Base-by-base conservation (phyloP, 192 early-diverging fungal genomes). In the Gaertneriomyces semiglobifer region DNA sequence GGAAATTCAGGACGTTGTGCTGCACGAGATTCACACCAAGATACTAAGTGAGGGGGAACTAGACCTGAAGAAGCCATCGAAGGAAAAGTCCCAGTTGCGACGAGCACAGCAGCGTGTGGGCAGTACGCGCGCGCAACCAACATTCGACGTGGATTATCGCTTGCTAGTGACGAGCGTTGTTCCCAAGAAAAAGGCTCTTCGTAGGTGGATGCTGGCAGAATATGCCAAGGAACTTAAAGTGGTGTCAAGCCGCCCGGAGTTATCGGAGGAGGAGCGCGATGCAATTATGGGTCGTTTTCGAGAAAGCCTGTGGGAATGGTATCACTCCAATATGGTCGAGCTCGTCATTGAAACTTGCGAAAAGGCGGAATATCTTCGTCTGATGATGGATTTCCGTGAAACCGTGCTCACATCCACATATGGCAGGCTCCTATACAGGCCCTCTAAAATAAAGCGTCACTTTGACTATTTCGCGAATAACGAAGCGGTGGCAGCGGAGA, bases 271-370 rank as follows among this genome's bases (percentile, higher is more conserved):
- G n/a, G 76, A 73, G 25, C 63, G 62, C 44, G 76, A 77, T 2
- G 65, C 59, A 18, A 62, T 60, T 20, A 62, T 69, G 44, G 56
- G 6, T 12, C 33, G 58, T 5, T 48, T 73, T 16, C 72, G 64
- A 63, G 65, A 72, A 53, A 65, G 73, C 7, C 51, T 84, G 58
- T 61, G 65, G 18, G 79, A 84, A 11, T 81, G 76, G 72, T 84
- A 84, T 59, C 72, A 62, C 53, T 19, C 40, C 7, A 84, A 80
- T 44, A 68, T 84, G 66, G 44, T 68, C 16, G 76, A 84, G 45
- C 25, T 82, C 25, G 75, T 70, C 3, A 19, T 69, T 1, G 77
- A 80, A 60, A 80, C 82, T 48, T 80, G 71, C 55, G 83, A 84
- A 54, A 68, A 73, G 39, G 74, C 75, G 2, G 78, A 78, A 53